Evolutionary conservation across 768 basidiomycete genomes (phyloP).

Genomic region (Rhodotorula paludigena): DNA sequence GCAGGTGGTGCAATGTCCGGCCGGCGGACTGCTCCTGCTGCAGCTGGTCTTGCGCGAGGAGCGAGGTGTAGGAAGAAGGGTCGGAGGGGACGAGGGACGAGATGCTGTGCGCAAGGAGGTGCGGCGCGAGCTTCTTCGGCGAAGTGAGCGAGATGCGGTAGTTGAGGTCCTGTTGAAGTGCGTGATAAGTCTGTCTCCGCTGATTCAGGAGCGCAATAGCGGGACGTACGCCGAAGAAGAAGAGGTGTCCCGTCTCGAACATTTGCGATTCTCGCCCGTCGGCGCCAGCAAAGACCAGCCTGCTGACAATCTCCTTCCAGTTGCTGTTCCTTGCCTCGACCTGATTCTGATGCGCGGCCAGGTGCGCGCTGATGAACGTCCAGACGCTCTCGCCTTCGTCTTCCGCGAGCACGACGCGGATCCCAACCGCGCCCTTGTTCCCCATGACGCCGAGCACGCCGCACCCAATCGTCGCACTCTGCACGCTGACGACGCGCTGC

Average conservation of each 20-base stretch:
- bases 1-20: constrained; percentile 65
- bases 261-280: constrained; percentile 48
- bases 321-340: constrained; percentile 61
- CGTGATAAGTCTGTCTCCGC: accelerated
- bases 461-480: constrained; percentile 70
- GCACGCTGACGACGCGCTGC: constrained; percentile 60
- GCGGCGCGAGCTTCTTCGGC: constrained; percentile 46
- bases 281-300: constrained; percentile 69
- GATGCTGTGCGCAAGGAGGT: constrained; percentile 52
- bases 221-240: constrained; percentile 76
- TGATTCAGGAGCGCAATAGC: constrained; percentile 49
- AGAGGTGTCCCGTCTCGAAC: constrained; percentile 80
- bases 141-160: constrained; percentile 41
- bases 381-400: constrained; percentile 44
- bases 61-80: neutral
- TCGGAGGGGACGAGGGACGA: neutral
- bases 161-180: constrained; percentile 50
- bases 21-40: constrained; percentile 60
- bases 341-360: constrained; percentile 72
- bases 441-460: constrained; percentile 72
- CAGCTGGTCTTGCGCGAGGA: constrained; percentile 42
- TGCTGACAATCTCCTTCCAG: constrained; percentile 72
- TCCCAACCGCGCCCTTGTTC: constrained; percentile 90
- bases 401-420: constrained; percentile 64
- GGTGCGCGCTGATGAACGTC: constrained; percentile 88